A percentile compares a stretch with the other conserved stretches of the same genome.
phyloP scores from a whole-genome alignment of 805 yeast species.

The Metschnikowia baotianmanensis region DNA sequence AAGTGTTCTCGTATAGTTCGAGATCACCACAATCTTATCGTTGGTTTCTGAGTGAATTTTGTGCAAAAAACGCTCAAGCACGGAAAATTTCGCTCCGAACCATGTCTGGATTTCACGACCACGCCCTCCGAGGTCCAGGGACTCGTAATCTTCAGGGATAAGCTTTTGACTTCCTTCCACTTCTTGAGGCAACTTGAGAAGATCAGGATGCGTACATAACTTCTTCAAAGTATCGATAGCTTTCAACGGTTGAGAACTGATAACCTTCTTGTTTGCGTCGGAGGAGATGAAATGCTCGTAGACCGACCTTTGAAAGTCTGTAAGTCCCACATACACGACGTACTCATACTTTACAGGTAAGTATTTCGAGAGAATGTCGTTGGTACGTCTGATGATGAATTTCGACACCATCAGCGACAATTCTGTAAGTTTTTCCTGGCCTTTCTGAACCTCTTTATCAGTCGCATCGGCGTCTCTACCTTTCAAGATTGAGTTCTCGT shows the following conservation, averaged over 20 bases:
- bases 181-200: conserved; percentile 73
- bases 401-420: conserved; percentile 75
- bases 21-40: conserved; percentile 91
- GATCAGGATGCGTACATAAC: conserved; percentile 91
- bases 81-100: conserved; percentile 82
- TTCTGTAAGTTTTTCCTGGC: conserved; percentile 67
- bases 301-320: conserved; percentile 70
- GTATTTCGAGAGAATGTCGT: conserved; percentile 90
- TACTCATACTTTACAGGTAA: conserved; percentile 95
- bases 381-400: conserved; percentile 92
- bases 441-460: conserved; percentile 68
- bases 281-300: conserved; percentile 76
- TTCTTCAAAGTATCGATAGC: conserved; percentile 89
- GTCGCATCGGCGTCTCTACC: conserved; percentile 91
- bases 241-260: conserved; percentile 80
- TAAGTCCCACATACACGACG: conserved; percentile 85
- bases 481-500: conserved; percentile 71
- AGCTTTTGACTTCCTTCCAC: conserved; percentile 63
- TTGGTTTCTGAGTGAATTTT: conserved; percentile 77
- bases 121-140: conserved; percentile 49
- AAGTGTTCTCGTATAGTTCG: conserved; percentile 91
- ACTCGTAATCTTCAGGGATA: conserved; percentile 70
- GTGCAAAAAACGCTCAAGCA: conserved; percentile 79
- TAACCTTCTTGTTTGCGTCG: conserved; percentile 65
- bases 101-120: conserved; percentile 72